Evolutionary conservation across 179 eudicot genomes (phyloP).

Genomic region (Gypsophila paniculata): DNA sequence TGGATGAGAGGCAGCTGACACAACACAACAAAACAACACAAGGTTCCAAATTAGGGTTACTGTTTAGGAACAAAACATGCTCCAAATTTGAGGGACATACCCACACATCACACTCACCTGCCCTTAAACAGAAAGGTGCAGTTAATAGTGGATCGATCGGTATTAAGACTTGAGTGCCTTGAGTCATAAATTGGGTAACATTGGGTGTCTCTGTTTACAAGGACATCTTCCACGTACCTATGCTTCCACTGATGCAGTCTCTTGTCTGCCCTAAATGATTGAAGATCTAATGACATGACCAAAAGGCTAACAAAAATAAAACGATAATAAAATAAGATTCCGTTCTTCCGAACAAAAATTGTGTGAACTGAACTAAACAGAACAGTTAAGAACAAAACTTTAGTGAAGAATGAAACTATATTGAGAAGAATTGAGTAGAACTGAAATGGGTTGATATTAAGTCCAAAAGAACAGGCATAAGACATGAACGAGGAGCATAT

Average conservation of each 20-base stretch:
- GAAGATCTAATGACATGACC: background rate
- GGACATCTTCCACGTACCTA: background rate
- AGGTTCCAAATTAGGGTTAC: background rate
- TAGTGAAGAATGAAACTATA: too few species aligned
- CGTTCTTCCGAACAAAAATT: too few species aligned
- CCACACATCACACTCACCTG: background rate
- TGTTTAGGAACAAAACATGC: constrained; percentile 14
- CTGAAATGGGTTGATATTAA: too few species aligned
- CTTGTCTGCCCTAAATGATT: background rate
- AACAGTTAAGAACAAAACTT: too few species aligned
- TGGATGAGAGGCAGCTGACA: constrained; percentile 17
- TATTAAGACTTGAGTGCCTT: background rate
- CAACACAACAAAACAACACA: background rate
- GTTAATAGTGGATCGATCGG: background rate
- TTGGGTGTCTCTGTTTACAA: background rate
- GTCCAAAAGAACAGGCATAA: too few species aligned
- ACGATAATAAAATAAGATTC: too few species aligned
- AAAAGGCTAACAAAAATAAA: too few species aligned
- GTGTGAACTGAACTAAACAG: too few species aligned
- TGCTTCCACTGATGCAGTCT: background rate
- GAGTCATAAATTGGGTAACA: constrained; percentile 4
- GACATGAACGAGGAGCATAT: too few species aligned
- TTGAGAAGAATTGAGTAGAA: too few species aligned
- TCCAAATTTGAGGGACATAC: constrained; percentile 21
- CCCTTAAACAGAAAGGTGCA: background rate